These are phyloP conservation scores for Aspergillus kassunensis DNA, from an alignment of 495 filamentous ascomycete species.

Conservation along the genomic window DNA sequence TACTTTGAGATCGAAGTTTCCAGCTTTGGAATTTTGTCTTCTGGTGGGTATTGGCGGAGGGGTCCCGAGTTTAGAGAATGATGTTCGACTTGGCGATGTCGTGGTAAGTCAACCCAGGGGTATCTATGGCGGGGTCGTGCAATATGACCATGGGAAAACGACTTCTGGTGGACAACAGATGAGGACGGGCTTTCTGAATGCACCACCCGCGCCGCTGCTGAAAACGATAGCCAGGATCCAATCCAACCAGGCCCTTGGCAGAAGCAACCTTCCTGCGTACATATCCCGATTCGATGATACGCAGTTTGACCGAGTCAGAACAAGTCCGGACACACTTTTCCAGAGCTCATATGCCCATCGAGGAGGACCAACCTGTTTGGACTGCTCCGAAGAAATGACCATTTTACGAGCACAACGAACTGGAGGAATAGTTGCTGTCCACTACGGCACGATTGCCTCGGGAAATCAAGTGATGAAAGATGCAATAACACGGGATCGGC, in stretches of 20 bases:
- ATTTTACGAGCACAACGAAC: neutral
- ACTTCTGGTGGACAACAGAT: neutral
- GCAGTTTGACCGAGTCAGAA: neutral
- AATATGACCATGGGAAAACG: neutral
- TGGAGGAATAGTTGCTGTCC: neutral
- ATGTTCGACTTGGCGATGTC: neutral
- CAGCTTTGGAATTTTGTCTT: too few species aligned
- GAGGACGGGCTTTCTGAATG: neutral
- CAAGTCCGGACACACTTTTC: neutral
- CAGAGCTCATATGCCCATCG: neutral
- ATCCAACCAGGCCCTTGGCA: neutral
- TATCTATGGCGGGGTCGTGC: neutral
- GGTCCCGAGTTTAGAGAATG: too few species aligned
- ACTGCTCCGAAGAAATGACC: neutral
- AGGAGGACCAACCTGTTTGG: neutral
- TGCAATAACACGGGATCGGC: neutral
- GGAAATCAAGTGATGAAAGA: slow-evolving; percentile 1
- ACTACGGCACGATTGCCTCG: slow-evolving; percentile 3
- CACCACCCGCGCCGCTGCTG: neutral
- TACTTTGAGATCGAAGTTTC: too few species aligned
- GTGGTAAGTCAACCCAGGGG: neutral
- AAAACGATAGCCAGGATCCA: neutral
- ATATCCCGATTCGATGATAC: neutral
- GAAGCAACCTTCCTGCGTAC: neutral
- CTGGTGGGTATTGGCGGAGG: too few species aligned